Conservation (phyloP, 2,329 filamentous ascomycete genomes). For the Hypocrella siamensis region DNA sequence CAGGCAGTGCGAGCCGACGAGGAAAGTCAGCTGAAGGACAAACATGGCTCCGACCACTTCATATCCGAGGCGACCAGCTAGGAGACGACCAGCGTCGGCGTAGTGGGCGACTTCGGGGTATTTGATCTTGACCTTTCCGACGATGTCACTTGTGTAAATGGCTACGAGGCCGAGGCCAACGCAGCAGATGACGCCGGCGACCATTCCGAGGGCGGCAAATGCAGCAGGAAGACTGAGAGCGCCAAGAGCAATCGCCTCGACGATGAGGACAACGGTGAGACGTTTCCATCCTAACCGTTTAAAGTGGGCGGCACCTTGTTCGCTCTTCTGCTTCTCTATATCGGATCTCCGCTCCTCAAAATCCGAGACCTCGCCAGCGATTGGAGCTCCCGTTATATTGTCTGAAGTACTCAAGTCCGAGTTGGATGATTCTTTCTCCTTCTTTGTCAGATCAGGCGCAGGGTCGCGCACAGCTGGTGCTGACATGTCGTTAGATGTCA, state of each 20-base stretch:
- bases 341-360: conserved; percentile 18
- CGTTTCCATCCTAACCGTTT: conserved; percentile 40
- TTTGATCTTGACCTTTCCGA: conserved; percentile 31
- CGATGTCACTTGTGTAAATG: conserved; percentile 31
- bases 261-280: conserved; percentile 37
- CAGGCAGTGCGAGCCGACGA: conserved; percentile 56
- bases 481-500: conserved; percentile 1
- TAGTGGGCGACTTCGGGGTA: conserved; percentile 47
- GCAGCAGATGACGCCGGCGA: conserved; percentile 27
- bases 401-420: conserved; percentile 8
- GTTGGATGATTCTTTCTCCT: conserved; percentile 3
- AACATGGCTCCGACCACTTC: conserved; percentile 48
- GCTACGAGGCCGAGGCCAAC: conserved; percentile 27
- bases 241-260: conserved; percentile 40
- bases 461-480: conserved; percentile 3
- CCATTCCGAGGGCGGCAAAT: conserved; percentile 38
- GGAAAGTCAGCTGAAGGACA: conserved; percentile 48
- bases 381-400: conserved; percentile 11
- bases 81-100: conserved; percentile 48
- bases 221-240: conserved; percentile 33
- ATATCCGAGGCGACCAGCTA: conserved; percentile 43
- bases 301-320: conserved; percentile 30
- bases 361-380: conserved; percentile 22
- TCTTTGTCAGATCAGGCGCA: conserved; percentile 1
- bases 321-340: conserved; percentile 29